Percentiles rank a stretch among this genome's conserved stretches.
phyloP scores from a whole-genome alignment of 352 stramenopile genomes.

The Pythium oligandrum region DNA sequence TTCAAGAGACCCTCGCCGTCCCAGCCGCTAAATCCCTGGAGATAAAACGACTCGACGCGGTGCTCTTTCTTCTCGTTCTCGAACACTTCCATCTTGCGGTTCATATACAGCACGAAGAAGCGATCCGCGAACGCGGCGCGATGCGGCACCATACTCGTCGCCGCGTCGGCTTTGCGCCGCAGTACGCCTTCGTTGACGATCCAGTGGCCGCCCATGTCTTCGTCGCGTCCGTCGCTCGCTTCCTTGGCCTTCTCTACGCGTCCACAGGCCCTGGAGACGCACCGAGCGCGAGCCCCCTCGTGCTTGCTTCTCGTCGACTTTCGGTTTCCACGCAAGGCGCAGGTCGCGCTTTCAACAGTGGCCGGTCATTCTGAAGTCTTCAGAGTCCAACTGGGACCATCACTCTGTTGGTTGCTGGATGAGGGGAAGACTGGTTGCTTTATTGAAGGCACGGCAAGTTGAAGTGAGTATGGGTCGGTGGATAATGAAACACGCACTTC shows the following conservation, averaged over 20 bases:
- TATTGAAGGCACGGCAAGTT: neutral
- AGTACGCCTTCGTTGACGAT: conserved; percentile 26
- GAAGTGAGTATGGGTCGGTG: neutral
- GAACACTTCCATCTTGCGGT: conserved; percentile 77
- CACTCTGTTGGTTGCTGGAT: conserved; percentile 1
- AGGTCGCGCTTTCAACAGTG: no score
- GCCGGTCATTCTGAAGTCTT: no score
- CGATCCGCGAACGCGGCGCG: conserved; percentile 33
- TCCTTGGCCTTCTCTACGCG: neutral
- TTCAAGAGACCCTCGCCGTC: conserved; percentile 67
- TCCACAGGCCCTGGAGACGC: neutral
- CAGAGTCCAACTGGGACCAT: no score
- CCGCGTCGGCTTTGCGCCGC: conserved; percentile 15
- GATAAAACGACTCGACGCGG: conserved; percentile 40
- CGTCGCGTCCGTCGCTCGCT: conserved; percentile 1
- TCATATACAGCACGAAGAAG: conserved; percentile 74
- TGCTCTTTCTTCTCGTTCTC: conserved; percentile 29
- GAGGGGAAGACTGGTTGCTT: neutral
- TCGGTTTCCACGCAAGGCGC: no score
- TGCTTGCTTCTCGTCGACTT: no score
- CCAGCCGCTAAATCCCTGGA: conserved; percentile 73
- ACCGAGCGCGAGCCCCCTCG: neutral
- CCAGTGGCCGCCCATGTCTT: conserved; percentile 23
- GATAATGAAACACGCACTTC: no score
- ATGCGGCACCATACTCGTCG: conserved; percentile 2